Percentiles rank a stretch among this genome's conserved stretches.
phyloP scores from a whole-genome alignment of 75 land plant genomes.

The Selaginella tamariscina region DNA sequence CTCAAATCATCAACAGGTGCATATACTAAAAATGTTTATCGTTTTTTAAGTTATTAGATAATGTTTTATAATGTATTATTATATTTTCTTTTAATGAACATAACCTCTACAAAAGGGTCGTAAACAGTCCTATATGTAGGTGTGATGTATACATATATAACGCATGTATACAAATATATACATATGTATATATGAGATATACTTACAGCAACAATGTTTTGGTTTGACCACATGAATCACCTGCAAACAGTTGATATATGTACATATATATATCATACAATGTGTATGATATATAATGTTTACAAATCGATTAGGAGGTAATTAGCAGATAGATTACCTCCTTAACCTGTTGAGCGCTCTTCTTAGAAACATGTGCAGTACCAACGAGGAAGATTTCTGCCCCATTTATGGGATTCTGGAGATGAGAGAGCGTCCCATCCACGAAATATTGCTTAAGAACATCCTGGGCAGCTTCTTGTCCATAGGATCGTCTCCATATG shows the following conservation, averaged over 20 bases:
- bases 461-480: too few species aligned
- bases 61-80: too few species aligned
- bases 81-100: too few species aligned
- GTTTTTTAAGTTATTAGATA: too few species aligned
- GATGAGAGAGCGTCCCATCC: conserved; percentile 18
- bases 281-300: too few species aligned
- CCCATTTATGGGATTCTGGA: conserved; percentile 23
- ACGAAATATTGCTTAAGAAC: not conserved
- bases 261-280: too few species aligned
- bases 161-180: too few species aligned
- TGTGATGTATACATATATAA: too few species aligned
- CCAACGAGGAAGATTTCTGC: conserved; percentile 33
- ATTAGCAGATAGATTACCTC: conserved; percentile 9
- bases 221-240: conserved; percentile 26
- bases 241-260: conserved; percentile 21
- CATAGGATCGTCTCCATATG: too few species aligned
- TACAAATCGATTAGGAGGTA: too few species aligned
- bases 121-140: too few species aligned
- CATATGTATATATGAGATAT: not conserved
- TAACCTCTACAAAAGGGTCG: too few species aligned
- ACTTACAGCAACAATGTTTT: conserved; percentile 28
- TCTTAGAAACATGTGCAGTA: conserved; percentile 26
- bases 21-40: not conserved
- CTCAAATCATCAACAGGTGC: not conserved
- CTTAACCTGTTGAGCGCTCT: conserved; percentile 27